These are phyloP conservation scores for Elymus sibiricus DNA, from an alignment of 176 grass and related monocot species.

Conservation along the genomic window DNA sequence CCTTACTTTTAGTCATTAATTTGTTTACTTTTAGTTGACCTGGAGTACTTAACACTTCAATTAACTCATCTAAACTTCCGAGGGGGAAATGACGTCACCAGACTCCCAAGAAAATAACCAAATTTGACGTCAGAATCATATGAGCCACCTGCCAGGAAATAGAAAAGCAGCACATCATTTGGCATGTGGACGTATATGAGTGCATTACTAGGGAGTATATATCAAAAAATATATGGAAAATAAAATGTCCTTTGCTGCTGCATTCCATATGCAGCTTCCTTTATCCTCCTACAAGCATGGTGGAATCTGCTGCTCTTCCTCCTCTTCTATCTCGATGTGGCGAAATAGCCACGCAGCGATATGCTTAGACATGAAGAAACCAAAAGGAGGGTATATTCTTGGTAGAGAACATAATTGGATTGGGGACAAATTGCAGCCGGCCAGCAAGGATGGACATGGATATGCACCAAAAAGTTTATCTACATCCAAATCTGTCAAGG, in stretches of 20 bases:
- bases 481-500: background rate
- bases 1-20: no score
- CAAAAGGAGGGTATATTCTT: background rate
- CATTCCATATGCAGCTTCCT: background rate
- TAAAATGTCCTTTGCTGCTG: background rate
- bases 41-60: no score
- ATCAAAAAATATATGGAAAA: background rate
- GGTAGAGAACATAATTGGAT: background rate
- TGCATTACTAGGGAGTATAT: background rate
- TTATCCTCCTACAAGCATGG: background rate
- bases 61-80: background rate
- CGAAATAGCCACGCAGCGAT: background rate
- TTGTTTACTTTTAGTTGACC: no score
- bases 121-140: no score
- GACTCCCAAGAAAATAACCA: no score
- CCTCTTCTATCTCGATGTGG: background rate
- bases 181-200: background rate
- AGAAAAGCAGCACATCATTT: background rate
- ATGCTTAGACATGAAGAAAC: constrained; percentile 9
- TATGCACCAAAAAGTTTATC: background rate
- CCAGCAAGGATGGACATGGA: background rate
- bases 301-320: background rate
- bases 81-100: no score
- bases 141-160: background rate
- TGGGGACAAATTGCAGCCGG: background rate